Evolutionary conservation across 306 rosid genomes (phyloP), one percentile per base, ranked within the genome.

Genomic region (Hylodesmum podocarpum): DNA sequence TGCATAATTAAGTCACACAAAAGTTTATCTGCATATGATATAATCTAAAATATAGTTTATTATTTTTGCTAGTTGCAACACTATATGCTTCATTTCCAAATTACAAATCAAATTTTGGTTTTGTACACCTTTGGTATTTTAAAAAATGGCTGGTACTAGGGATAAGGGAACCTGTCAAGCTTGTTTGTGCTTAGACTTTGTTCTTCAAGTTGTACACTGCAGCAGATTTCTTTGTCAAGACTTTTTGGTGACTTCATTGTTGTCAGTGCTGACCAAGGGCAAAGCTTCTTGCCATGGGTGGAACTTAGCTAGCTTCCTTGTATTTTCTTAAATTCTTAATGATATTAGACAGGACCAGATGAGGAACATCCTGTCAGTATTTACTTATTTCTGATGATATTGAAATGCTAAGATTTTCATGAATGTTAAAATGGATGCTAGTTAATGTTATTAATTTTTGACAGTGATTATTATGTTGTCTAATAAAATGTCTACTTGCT

Each of bases 161-260:
- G 36, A 37, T 44, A 18, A 16, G 31, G 53, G 63, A 65, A 19
- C 41, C 29, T 22, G 70, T 71, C 25, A 37, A 57, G 55, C 12
- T 5, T 59, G 44, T 73, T 54, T 70, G 36, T 58, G 72, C 44
- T 54, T 61, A 34, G 44, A 66, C 37, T 36, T 14, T 15, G 31
- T 33, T 27, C 31, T 54, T 59, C 55, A 31, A 51, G 63, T 63
- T 71, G 59, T 27, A 81, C 55, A 29, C 12, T 3, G 28, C 69
- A 71, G 61, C 43, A 66, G 62, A 46, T 55, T 57, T 72, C 50
- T 78, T 78, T 72, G 27, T 73, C 12, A 37, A 36, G 44, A 61
- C 61, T 36, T 33, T 73, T 21, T 29, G 71, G 55, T 71, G 11
- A 72, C 15, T 55, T 62, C 24, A 50, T 79, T 53, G 65, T 70